phyloP scores from a whole-genome alignment of 2,329 filamentous ascomycete species.

The Ophiostoma angusticollis region DNA sequence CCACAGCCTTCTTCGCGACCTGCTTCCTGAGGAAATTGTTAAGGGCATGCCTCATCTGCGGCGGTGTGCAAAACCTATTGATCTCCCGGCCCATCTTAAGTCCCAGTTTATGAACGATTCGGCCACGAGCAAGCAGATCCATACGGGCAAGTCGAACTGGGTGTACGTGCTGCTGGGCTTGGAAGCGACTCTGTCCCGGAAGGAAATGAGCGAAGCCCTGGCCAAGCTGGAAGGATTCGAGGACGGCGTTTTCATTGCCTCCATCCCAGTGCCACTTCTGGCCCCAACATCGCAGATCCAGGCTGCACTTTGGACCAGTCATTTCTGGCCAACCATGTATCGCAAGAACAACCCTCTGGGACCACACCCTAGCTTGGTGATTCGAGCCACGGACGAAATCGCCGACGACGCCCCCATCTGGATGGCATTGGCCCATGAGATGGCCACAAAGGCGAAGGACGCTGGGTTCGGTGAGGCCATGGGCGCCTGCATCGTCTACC shows the following conservation, averaged over 20 bases:
- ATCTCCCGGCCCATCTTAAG: conserved; percentile 54
- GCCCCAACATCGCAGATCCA: conserved; percentile 65
- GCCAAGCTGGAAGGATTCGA: conserved; percentile 37
- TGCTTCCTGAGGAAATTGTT: conserved; percentile 47
- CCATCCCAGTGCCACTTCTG: conserved; percentile 56
- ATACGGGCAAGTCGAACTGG: conserved; percentile 47
- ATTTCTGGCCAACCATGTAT: conserved; percentile 78
- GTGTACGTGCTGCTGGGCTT: conserved; percentile 46
- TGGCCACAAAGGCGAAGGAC: conserved; percentile 45
- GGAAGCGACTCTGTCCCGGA: conserved; percentile 36
- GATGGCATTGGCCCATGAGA: conserved; percentile 54
- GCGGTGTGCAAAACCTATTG: conserved; percentile 58
- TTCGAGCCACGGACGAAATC: conserved; percentile 57
- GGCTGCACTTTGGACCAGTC: conserved; percentile 58
- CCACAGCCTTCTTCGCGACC: conserved; percentile 38
- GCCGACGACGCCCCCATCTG: conserved; percentile 49
- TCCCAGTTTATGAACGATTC: conserved; percentile 47
- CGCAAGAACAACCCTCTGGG: conserved; percentile 79
- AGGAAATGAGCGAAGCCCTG: conserved; percentile 38
- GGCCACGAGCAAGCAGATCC: conserved; percentile 40
- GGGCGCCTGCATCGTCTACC: conserved; percentile 65
- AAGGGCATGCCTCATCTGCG: conserved; percentile 59
- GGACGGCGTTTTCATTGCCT: conserved; percentile 41
- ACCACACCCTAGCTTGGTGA: conserved; percentile 64
- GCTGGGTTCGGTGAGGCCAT: conserved; percentile 53